Conservation (phyloP, 192 early-diverging fungal genomes). For the Umbelopsis sp. region DNA sequence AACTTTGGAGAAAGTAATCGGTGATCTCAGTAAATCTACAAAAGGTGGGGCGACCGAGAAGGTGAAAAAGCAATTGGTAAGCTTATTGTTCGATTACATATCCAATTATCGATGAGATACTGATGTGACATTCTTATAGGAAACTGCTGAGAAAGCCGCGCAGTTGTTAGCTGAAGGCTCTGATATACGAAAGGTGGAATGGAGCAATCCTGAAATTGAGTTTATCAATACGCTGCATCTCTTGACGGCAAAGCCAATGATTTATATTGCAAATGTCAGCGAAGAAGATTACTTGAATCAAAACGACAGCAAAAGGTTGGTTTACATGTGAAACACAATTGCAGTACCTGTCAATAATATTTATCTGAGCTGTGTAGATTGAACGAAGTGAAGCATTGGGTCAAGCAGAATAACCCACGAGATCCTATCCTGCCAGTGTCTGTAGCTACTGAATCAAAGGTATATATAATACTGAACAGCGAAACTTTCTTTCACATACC, state of each 20-base stretch:
- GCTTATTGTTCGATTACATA: neutral
- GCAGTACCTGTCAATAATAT: no score
- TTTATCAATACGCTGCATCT: slow-evolving; percentile 86
- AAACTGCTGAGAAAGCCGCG: slow-evolving; percentile 45
- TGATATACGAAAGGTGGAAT: slow-evolving; percentile 87
- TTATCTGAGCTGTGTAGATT: slow-evolving; percentile 44
- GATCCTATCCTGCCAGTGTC: slow-evolving; percentile 93
- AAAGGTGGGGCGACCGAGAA: neutral
- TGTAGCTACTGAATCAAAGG: slow-evolving; percentile 75
- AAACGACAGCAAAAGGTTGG: slow-evolving; percentile 86
- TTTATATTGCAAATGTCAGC: slow-evolving; percentile 91
- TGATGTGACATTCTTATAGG: neutral
- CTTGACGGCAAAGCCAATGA: slow-evolving; percentile 95
- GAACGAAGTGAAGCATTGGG: slow-evolving; percentile 88
- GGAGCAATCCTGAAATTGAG: slow-evolving; percentile 90
- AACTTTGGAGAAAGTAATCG: slow-evolving; percentile 38
- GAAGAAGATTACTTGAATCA: slow-evolving; percentile 89
- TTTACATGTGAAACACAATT: neutral
- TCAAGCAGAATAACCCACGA: slow-evolving; percentile 89
- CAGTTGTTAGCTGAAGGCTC: slow-evolving; percentile 65
- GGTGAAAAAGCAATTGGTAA: neutral
- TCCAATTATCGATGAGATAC: no score
- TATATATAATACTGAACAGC: slow-evolving; percentile 27
- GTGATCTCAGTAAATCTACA: neutral
- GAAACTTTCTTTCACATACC: neutral